Evolutionary conservation across 2,329 filamentous ascomycete species (phyloP), one percentile per base, ranked within the genome.

Genomic region (Cercospora sesami): DNA sequence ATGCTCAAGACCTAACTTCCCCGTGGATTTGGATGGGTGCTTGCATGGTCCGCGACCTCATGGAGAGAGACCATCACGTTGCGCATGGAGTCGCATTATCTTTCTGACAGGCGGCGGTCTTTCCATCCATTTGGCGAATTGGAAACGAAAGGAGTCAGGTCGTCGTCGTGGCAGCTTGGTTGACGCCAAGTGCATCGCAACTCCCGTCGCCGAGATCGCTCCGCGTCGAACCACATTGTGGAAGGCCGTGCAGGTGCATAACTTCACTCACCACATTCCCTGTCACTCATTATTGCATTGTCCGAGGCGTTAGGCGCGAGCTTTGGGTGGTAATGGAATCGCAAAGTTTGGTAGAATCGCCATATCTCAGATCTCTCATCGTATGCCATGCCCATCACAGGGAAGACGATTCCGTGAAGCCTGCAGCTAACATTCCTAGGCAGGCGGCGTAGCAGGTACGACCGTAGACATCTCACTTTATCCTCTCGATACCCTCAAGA

Each of bases 401-500:
- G 1, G 4, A 30, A 57, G 53, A 21, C 23, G 14, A 53, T 36
- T 16, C n/a, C 8, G 28, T 12, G 23, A 16, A 30, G 33, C 42
- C 16, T 31, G 58, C 18, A 61, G 67, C 69, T 75, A 60, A 69
- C 64, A 59, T 63, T 23, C 60, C 58, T 75, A 90, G 85, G 93
- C 95, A 74, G 95, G 95, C 80, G 95, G 90, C 77, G 84, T 97
- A 73, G 95, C 95, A 73, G 95, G 95, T 78, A 95, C 95, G 59
- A 96, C 94, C 14, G 95, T 98, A 80, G 95, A 99, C 86, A 90
- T 97, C 76, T 93, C 93, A 65, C 92, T 99, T 78, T 99, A 92
- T 84, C 95, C 95, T 0, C 93, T 99, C 85, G 96, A 99, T 86
- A 99, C 95, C 0, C 90, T 99, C 78, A 99, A 99, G 83, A 99